phyloP scores from a whole-genome alignment of 345 rosid species.

The Heritiera littoralis region DNA sequence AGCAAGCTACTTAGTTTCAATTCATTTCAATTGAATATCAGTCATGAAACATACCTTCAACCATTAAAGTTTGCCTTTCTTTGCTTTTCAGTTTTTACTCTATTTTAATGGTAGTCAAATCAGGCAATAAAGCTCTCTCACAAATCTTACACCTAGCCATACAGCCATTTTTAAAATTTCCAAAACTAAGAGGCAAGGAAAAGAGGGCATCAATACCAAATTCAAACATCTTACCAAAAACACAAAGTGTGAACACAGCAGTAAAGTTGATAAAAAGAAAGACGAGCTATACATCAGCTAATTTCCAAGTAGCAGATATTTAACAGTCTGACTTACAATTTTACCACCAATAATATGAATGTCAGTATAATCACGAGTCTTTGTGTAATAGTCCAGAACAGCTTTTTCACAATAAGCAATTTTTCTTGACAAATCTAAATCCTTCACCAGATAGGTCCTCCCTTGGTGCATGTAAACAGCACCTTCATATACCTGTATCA shows the following conservation, averaged over 20 bases:
- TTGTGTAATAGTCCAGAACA: slow-evolving; percentile 73
- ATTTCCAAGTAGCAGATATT: slow-evolving; percentile 6
- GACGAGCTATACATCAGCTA: background rate
- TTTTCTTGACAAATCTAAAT: slow-evolving; percentile 57
- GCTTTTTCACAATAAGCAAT: slow-evolving; percentile 69
- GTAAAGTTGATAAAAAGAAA: background rate
- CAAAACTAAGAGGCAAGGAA: background rate
- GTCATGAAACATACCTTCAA: background rate
- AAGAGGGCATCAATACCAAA: background rate
- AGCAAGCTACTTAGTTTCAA: background rate
- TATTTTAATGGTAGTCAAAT: slow-evolving; percentile 2
- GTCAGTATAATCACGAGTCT: slow-evolving; percentile 76
- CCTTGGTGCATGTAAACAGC: slow-evolving; percentile 93
- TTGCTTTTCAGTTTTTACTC: background rate
- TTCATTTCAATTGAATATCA: slow-evolving; percentile 5
- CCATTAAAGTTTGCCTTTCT: background rate
- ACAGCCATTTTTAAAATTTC: slow-evolving; percentile 11
- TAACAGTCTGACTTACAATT: slow-evolving; percentile 48
- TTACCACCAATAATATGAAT: slow-evolving; percentile 76
- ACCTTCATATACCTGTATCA: slow-evolving; percentile 69
- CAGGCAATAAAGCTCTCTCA: background rate
- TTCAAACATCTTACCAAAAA: background rate
- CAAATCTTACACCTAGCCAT: background rate
- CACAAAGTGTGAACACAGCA: background rate
- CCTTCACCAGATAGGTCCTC: slow-evolving; percentile 74